A percentile compares a stretch with the other conserved stretches of the same genome.
phyloP scores from a whole-genome alignment of 495 filamentous ascomycete species.

The Penicillium desertorum region DNA sequence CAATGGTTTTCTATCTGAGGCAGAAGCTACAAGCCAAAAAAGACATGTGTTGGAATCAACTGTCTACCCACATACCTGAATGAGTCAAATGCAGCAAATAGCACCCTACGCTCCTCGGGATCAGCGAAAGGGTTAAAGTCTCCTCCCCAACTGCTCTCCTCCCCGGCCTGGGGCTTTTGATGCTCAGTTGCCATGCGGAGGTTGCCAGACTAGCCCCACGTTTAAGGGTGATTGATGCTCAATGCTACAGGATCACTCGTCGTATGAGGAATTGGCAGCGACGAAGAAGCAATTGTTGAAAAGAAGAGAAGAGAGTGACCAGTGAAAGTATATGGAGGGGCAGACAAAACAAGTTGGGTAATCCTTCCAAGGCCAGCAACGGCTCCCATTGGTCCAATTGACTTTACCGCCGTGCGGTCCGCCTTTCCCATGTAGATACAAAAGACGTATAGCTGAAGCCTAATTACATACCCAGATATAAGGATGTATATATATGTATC shows the following conservation, averaged over 20 bases:
- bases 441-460: neutral
- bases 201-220: neutral
- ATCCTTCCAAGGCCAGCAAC: neutral
- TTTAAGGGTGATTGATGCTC: too few species aligned
- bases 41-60: neutral
- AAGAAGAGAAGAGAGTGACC: neutral
- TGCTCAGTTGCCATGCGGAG: conserved; percentile 23
- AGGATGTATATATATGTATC: neutral
- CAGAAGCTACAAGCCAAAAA: neutral
- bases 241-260: neutral
- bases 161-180: conserved; percentile 18
- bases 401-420: neutral
- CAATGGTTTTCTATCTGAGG: neutral
- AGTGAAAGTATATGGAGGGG: conserved; percentile 17
- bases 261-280: neutral
- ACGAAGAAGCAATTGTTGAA: neutral
- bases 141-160: conserved; percentile 52
- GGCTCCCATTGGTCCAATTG: conserved; percentile 3
- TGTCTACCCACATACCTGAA: conserved; percentile 66
- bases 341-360: conserved; percentile 9
- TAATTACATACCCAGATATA: neutral
- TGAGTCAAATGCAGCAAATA: conserved; percentile 78
- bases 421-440: neutral
- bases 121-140: conserved; percentile 65
- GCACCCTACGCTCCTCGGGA: conserved; percentile 69